Evolutionary conservation across 1,284 basidiomycete species (phyloP).

Genomic region (Microbotryum silenes-acaulis): DNA sequence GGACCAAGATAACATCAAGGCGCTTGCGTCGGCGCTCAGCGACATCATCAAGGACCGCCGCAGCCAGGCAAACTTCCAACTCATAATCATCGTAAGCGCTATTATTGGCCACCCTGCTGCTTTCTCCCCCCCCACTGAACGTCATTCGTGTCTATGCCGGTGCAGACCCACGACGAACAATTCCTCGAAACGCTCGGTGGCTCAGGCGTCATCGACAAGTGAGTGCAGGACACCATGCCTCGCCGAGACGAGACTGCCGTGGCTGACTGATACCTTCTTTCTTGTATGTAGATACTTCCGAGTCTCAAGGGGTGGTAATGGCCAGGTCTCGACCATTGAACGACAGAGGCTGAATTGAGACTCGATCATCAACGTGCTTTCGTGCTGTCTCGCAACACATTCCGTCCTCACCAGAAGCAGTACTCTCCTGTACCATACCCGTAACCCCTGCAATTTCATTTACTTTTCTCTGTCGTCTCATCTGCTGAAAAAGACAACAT

Average conservation of each 20-base stretch:
- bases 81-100: conserved; percentile 67
- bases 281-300: conserved; percentile 50
- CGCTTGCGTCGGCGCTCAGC: conserved; percentile 79
- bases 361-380: too few relatives aligned
- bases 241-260: not conserved
- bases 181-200: conserved; percentile 76
- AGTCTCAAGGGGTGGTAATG: conserved; percentile 26
- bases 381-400: too few relatives aligned
- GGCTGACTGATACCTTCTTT: not conserved
- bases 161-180: conserved; percentile 68
- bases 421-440: too few relatives aligned
- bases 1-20: conserved; percentile 93
- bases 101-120: not conserved
- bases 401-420: too few relatives aligned
- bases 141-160: not conserved
- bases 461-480: too few relatives aligned
- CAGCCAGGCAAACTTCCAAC: conserved; percentile 84
- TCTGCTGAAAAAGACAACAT: too few relatives aligned
- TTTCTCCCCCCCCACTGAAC: not conserved
- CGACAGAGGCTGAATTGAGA: conserved; percentile 16
- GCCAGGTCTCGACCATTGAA: conserved; percentile 29
- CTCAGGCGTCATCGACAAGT: conserved; percentile 80
- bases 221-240: conserved; percentile 37
- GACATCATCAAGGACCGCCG: conserved; percentile 94
- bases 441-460: too few relatives aligned